Percentiles rank a stretch among this genome's conserved stretches.
Conservation (phyloP, 495 filamentous ascomycete genomes). For the Viridothelium virens region DNA sequence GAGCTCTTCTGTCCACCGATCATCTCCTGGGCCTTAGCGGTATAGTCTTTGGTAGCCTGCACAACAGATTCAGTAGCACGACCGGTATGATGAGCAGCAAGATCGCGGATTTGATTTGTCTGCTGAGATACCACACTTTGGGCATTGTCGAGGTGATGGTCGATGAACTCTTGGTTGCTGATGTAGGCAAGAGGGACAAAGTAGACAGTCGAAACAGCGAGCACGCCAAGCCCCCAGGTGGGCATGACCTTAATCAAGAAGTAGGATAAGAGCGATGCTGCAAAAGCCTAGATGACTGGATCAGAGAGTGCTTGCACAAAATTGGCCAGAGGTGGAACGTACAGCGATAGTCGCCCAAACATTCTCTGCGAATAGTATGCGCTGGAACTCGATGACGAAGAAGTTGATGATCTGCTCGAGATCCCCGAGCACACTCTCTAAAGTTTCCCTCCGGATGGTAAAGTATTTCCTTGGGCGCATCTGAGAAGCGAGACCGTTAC, state of each 20-base stretch:
- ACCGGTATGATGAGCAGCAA: constrained; percentile 74
- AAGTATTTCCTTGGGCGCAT: constrained; percentile 89
- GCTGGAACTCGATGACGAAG: constrained; percentile 92
- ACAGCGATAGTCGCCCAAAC: constrained; percentile 70
- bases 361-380: constrained; percentile 92
- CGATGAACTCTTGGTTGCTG: constrained; percentile 88
- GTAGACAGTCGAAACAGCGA: constrained; percentile 69
- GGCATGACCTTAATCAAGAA: constrained; percentile 90
- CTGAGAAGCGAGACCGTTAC: constrained; percentile 72
- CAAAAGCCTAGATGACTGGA: constrained; percentile 52
- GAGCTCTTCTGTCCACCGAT: constrained; percentile 35
- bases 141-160: constrained; percentile 66
- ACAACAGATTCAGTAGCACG: constrained; percentile 69
- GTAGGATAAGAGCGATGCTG: constrained; percentile 77
- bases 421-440: constrained; percentile 74
- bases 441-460: constrained; percentile 74
- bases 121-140: constrained; percentile 70
- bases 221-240: constrained; percentile 80
- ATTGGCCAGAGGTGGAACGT: constrained; percentile 36
- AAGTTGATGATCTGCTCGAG: constrained; percentile 92
- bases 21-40: constrained; percentile 73
- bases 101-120: constrained; percentile 66
- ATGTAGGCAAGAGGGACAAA: constrained; percentile 84
- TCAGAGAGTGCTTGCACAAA: constrained; percentile 9
- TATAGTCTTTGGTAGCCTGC: constrained; percentile 75